Evolutionary conservation across 2,329 filamentous ascomycete species (phyloP).

Genomic region (Xylaria hypoxylon): DNA sequence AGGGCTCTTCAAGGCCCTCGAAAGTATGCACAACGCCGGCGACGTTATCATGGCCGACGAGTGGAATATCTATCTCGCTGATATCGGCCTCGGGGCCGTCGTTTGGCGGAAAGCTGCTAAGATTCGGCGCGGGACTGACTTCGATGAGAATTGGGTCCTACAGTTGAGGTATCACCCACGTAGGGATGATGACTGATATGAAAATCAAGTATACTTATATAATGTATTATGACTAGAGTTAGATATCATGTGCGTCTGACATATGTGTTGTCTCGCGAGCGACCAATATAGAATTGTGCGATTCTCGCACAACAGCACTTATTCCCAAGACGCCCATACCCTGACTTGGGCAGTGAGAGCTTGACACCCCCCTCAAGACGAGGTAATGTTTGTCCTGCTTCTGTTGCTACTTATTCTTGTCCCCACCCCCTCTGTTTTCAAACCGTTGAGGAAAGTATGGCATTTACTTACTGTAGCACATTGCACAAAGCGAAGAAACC

Average conservation of each 20-base stretch:
- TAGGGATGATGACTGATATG: constrained; percentile 29
- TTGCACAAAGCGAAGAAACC: no score
- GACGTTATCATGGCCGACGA: constrained; percentile 63
- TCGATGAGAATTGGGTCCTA: constrained; percentile 87
- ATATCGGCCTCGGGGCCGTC: constrained; percentile 84
- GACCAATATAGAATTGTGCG: no score
- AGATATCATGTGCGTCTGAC: background rate
- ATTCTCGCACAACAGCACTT: no score
- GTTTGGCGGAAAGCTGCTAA: constrained; percentile 88
- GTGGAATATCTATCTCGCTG: constrained; percentile 86
- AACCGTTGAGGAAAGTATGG: no score
- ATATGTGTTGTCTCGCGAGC: background rate
- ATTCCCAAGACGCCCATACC: no score
- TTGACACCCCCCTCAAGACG: no score
- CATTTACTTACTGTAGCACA: no score
- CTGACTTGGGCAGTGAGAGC: no score
- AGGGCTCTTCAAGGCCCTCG: constrained; percentile 82
- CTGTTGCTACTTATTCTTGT: no score
- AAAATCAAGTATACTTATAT: background rate
- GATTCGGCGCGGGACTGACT: constrained; percentile 85
- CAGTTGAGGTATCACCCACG: constrained; percentile 67
- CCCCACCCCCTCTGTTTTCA: no score
- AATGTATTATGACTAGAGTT: constrained; percentile 8
- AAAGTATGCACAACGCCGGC: constrained; percentile 65
- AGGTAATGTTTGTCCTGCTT: no score